Base-by-base conservation (phyloP, 495 filamentous ascomycete species). In the Penicilliopsis zonata region DNA sequence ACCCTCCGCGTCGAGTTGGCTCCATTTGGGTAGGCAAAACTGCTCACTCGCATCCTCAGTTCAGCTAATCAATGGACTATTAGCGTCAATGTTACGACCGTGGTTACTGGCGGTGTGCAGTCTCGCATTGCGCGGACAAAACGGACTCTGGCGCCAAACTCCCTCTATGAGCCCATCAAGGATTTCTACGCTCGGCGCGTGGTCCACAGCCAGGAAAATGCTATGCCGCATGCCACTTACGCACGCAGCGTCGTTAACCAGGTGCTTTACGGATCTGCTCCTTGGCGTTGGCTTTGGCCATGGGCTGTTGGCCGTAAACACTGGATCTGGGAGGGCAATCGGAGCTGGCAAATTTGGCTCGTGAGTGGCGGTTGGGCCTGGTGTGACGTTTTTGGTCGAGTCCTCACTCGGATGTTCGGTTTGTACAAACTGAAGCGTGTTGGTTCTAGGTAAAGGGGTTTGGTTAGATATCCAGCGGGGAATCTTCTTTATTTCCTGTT, bases 41-140 rank as follows among this genome's bases (percentile, higher is more conserved):
- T 21, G 28, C 1, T 15, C 13, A 12, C 9, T n/a, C n/a, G n/a
- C 10, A 17, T 17, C 19, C 28, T 30, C 14, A 4, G 19, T 9
- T 13, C 5, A 7, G 13, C 13, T 37, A 27, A 24, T 20, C 15
- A 20, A n/a, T n/a, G n/a, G 4, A 32, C 10, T 6, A 9, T 32
- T 28, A 65, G 59, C 5, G 65, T 72, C n/a, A 53, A 65, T 30
- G 66, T 75, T 15, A 61, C 65, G 10, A 67, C 66, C 1, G 53
- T 80, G 5, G 53, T 78, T 5, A 80, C 74, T 4, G 76, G 75
- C 3, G 74, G 76, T 4, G 73, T 79, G 15, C 59, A 72, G 46
- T 67, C 60, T 28, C 69, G 65, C 12, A 74, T 79, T 41, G 63
- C 70, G 5, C 56, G 74, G 9, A 61, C 49, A 7, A 41, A 72